Evolutionary conservation across 345 rosid genomes (phyloP), one percentile per base, ranked within the genome.

Genomic region (Noccaea caerulescens): DNA sequence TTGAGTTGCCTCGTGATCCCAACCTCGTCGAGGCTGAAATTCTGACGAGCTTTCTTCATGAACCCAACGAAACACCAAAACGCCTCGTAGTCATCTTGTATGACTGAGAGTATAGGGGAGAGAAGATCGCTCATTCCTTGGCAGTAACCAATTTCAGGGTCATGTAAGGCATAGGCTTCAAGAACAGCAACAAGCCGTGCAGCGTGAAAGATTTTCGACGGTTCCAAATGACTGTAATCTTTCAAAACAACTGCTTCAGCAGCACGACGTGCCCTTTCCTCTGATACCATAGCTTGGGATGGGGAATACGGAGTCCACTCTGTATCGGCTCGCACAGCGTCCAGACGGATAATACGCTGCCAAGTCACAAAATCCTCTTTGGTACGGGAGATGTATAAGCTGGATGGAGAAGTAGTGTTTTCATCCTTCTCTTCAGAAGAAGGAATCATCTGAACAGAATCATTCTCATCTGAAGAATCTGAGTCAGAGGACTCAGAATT

Each of bases 61-160:
- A 85, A 92, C 44, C 96, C 95, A 32, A 82, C 99, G 49, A 92
- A 94, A 76, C 99, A 89, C 97, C 99, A 94, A 72, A 86, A 95
- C 34, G 98, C 99, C 62, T 87, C 96, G 20, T 95, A 84, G 79
- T 95, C 99, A 60, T 90, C 96, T 0, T 87, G 42, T 44, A 95
- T 81, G 47, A 86, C 90, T 2, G 93, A 49, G 58, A 92, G 81
- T 77, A 95, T 86, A 14, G 99, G 99, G 66, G 98, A 87, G 50
- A 95, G 98, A 39, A 95, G 82, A 75, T 92, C 98, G 36, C 98
- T 92, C 99, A 95, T 95, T 54, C 99, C 99, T 80, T 95, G 99
- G 80, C 99, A 95, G 66, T 95, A 95, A 32, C 99, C 99, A 54
- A 88, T 92, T 72, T 94, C 97, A 33, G 93, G 85, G 81, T 94